Percentiles rank a stretch among this genome's conserved stretches.
phyloP scores from a whole-genome alignment of 148 eudicot species.

The Rhododendron griersonianum region DNA sequence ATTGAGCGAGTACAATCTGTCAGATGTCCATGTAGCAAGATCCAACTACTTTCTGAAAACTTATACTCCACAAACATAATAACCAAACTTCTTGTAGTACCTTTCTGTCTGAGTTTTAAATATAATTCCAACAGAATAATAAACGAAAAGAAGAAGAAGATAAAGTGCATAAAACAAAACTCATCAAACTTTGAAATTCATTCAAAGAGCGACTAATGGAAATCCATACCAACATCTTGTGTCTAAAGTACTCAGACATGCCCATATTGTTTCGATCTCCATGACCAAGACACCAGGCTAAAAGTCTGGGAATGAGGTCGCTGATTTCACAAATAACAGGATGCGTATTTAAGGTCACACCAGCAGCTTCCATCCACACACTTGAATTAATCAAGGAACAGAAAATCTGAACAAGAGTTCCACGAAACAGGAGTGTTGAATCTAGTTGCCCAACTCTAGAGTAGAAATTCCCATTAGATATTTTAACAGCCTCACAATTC shows the following conservation, averaged over 20 bases:
- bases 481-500: slow-evolving; percentile 10
- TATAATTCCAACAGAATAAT: background rate
- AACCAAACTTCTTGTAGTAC: background rate
- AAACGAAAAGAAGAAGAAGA: background rate
- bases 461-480: slow-evolving; percentile 12
- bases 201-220: background rate
- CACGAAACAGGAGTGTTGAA: slow-evolving; percentile 39
- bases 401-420: slow-evolving; percentile 62
- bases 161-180: background rate
- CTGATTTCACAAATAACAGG: slow-evolving; percentile 30
- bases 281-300: slow-evolving; percentile 43
- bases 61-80: background rate
- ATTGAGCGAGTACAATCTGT: background rate
- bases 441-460: slow-evolving; percentile 19
- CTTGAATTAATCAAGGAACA: slow-evolving; percentile 50
- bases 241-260: slow-evolving; percentile 61
- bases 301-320: slow-evolving; percentile 47
- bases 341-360: slow-evolving; percentile 17
- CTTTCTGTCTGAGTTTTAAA: background rate
- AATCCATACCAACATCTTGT: slow-evolving; percentile 72
- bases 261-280: slow-evolving; percentile 14
- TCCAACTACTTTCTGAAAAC: background rate
- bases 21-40: slow-evolving; percentile 1
- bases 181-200: background rate
- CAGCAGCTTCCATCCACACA: slow-evolving; percentile 22